Percentiles rank a stretch among this genome's conserved stretches.
These are phyloP conservation scores for Astrothelium macrocarpum DNA, from an alignment of 495 filamentous ascomycete species.

Conservation along the genomic window DNA sequence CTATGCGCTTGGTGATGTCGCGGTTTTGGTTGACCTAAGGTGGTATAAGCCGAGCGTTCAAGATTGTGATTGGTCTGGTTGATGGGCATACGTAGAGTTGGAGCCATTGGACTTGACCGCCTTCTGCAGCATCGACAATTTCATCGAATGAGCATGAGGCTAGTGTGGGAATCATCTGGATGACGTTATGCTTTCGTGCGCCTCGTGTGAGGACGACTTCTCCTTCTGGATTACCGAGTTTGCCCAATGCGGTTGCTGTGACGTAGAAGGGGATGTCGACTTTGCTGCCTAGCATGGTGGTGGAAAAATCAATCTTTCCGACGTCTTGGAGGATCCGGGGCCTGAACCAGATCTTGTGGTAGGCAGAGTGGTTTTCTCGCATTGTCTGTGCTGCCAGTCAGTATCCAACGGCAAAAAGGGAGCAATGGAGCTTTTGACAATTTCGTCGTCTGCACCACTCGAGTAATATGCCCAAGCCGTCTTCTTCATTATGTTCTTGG, in stretches of 20 bases:
- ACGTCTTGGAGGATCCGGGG: slow-evolving; percentile 80
- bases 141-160: slow-evolving; percentile 97
- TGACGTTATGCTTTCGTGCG: slow-evolving; percentile 72
- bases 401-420: too few species aligned
- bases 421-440: slow-evolving; percentile 49
- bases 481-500: slow-evolving; percentile 81
- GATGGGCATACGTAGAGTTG: slow-evolving; percentile 65
- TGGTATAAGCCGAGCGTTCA: too few species aligned
- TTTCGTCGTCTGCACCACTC: slow-evolving; percentile 92
- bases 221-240: slow-evolving; percentile 80
- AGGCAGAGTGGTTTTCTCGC: slow-evolving; percentile 92
- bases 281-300: slow-evolving; percentile 85
- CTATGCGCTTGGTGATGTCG: slow-evolving; percentile 78
- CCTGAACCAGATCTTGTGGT: slow-evolving; percentile 96
- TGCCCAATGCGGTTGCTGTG: slow-evolving; percentile 84
- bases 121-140: slow-evolving; percentile 74
- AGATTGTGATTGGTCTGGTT: too few species aligned
- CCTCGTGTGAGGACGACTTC: slow-evolving; percentile 83
- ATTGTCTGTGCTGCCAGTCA: slow-evolving; percentile 52
- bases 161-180: slow-evolving; percentile 98
- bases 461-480: slow-evolving; percentile 96
- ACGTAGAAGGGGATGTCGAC: slow-evolving; percentile 81
- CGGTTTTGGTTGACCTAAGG: slow-evolving; percentile 79
- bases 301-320: slow-evolving; percentile 71
- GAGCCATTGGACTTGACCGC: slow-evolving; percentile 86